Base-by-base conservation (phyloP, 768 basidiomycete genomes). In the Pleurotus citrinopileatus region DNA sequence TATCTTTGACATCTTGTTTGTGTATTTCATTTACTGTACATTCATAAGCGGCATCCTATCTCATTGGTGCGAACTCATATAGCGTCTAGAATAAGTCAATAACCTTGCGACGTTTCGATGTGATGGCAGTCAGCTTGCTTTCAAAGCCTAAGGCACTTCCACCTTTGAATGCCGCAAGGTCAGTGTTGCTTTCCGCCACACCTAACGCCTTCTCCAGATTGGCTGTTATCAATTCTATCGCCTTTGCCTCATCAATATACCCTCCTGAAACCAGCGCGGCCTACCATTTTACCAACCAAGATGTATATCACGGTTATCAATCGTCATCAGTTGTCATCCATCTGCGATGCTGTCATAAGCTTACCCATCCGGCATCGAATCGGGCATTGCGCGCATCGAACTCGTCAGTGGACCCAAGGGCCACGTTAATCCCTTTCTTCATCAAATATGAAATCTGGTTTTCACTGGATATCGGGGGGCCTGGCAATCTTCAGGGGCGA, bases 301-400 rank as follows among this genome's bases (percentile, higher is more conserved):
- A 23, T 27, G 48, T n/a, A 34, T 42, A 46, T 13, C 48, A 19
- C 38, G 38, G 17, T 40, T 40, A 40, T 40, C 38, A 40, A n/a
- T 7, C 23, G 4, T 27, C 3, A 40, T 22, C 5, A 34, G 10
- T 34, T 17, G n/a, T 34, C 10, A 13, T 12, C 13, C 15, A 20
- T 34, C 38, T 20, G 4, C 47, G 6, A 45, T n/a, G 7, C 37
- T 12, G 44, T 32, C 37, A 29, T 53, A 40, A 10, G 66, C 68
- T 32, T 58, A 80, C 82, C 81, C 81, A 80, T 29, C 72, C 79
- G 2, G 77, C 56, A 17, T 93, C 89, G 55, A 91, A 87, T 6
- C 89, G 75, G 2, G 82, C 78, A 57, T 87, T 89, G 23, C 84
- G 79, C 2, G 85, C 86, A 42, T 75, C 72, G 76, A 80, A 86